phyloP scores from a whole-genome alignment of 192 early-diverging fungal genomes.

The Coemansia sp. region DNA sequence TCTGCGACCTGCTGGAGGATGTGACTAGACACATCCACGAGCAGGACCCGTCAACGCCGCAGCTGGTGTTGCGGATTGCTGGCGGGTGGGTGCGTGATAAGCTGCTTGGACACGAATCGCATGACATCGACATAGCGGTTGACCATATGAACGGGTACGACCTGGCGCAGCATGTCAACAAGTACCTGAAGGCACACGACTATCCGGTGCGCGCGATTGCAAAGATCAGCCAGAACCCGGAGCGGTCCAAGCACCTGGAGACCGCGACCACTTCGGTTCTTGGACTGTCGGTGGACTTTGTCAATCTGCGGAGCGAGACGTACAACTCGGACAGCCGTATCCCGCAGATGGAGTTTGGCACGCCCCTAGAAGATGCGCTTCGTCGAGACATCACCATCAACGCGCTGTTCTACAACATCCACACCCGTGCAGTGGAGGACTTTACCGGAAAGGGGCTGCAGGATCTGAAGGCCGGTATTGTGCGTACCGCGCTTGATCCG shows the following conservation, averaged over 20 bases:
- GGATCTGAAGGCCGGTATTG: slow-evolving; percentile 69
- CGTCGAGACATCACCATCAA: slow-evolving; percentile 99
- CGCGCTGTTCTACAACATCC: slow-evolving; percentile 95
- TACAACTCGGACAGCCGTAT: slow-evolving; percentile 83
- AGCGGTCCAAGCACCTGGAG: slow-evolving; percentile 96
- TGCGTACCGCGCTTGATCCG: slow-evolving; percentile 90
- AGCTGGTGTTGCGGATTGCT: slow-evolving; percentile 79
- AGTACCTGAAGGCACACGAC: slow-evolving; percentile 67
- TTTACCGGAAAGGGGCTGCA: slow-evolving; percentile 73
- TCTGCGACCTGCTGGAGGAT: slow-evolving; percentile 67
- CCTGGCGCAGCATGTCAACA: slow-evolving; percentile 68
- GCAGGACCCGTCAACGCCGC: slow-evolving; percentile 50
- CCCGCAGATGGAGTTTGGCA: slow-evolving; percentile 80
- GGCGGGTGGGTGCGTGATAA: slow-evolving; percentile 99
- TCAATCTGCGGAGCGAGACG: slow-evolving; percentile 89
- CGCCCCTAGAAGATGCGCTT: slow-evolving; percentile 86
- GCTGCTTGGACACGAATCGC: slow-evolving; percentile 80
- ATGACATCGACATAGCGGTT: slow-evolving; percentile 95
- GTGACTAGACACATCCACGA: slow-evolving; percentile 61
- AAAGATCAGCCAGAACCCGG: slow-evolving; percentile 90
- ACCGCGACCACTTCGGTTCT: slow-evolving; percentile 88
- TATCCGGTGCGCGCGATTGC: slow-evolving; percentile 55
- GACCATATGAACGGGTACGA: slow-evolving; percentile 92
- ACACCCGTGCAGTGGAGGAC: slow-evolving; percentile 81
- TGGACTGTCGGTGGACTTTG: slow-evolving; percentile 86